Evolutionary conservation across 2,329 filamentous ascomycete species (phyloP).

Genomic region (Cladosporium velox): DNA sequence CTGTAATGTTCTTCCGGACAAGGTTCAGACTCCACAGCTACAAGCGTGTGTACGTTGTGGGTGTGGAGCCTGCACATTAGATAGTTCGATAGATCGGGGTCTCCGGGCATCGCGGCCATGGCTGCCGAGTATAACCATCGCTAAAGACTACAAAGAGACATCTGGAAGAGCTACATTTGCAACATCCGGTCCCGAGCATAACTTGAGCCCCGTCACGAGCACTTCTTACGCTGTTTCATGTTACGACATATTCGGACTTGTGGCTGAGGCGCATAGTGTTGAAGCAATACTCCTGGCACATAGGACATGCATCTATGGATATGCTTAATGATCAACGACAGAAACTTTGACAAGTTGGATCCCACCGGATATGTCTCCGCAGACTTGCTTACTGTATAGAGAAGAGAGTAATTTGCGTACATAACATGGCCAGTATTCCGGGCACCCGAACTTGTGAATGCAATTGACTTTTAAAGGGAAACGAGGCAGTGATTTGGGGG

Average conservation of each 20-base stretch:
- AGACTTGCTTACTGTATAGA: background rate
- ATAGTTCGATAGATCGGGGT: too few species aligned
- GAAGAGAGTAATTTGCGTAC: background rate
- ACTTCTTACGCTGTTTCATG: background rate
- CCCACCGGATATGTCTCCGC: background rate
- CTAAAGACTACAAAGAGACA: background rate
- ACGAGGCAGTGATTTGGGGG: background rate
- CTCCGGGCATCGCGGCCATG: background rate
- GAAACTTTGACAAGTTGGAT: too few species aligned
- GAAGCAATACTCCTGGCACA: background rate
- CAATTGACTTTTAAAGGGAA: background rate
- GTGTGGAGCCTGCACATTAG: background rate
- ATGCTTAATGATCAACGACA: background rate
- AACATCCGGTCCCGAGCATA: background rate
- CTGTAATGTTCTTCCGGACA: background rate
- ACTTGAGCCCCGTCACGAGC: background rate
- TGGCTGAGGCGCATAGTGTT: background rate
- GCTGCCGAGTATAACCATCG: background rate
- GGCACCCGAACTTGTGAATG: background rate
- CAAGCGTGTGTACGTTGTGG: background rate
- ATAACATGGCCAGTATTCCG: background rate
- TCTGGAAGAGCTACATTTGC: background rate
- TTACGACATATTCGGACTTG: background rate
- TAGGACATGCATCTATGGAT: background rate
- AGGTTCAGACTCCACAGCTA: background rate